phyloP scores from a whole-genome alignment of 2,329 filamentous ascomycete species.

The Pseudocercospora vitis region DNA sequence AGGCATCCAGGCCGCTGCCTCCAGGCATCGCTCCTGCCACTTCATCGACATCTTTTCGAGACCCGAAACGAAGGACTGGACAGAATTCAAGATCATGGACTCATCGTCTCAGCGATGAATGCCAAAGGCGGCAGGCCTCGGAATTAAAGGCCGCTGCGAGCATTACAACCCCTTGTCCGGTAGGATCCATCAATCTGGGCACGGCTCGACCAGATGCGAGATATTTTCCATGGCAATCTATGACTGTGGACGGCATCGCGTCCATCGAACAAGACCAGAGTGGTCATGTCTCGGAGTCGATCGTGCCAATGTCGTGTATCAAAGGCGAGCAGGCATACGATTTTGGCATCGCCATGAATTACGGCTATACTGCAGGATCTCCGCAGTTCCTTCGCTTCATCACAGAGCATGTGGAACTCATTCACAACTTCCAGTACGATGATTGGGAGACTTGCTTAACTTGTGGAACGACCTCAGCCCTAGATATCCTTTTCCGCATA shows the following conservation, averaged over 20 bases:
- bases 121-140: slow-evolving; percentile 13
- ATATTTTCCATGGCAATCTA: slow-evolving; percentile 21
- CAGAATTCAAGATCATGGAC: slow-evolving; percentile 10
- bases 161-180: slow-evolving; percentile 1
- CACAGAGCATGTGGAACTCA: slow-evolving; percentile 33
- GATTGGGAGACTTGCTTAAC: slow-evolving; percentile 37
- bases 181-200: slow-evolving; percentile 19
- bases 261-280: neutral
- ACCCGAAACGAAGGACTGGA: neutral
- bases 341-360: slow-evolving; percentile 32
- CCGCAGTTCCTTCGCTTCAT: slow-evolving; percentile 32
- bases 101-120: slow-evolving; percentile 19
- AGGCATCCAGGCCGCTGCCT: slow-evolving; percentile 10
- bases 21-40: slow-evolving; percentile 22
- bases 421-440: slow-evolving; percentile 36
- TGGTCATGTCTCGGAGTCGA: neutral
- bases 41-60: slow-evolving; percentile 16
- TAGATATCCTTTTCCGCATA: slow-evolving; percentile 36
- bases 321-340: slow-evolving; percentile 24
- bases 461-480: slow-evolving; percentile 35
- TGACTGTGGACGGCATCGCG: slow-evolving; percentile 9
- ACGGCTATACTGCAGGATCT: slow-evolving; percentile 32
- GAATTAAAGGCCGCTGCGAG: slow-evolving; percentile 24
- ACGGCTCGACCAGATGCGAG: slow-evolving; percentile 18
- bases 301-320: slow-evolving; percentile 7